A percentile compares a stretch with the other conserved stretches of the same genome.
Conservation (phyloP, 2,329 filamentous ascomycete species). For the Trichoderma harzianum region DNA sequence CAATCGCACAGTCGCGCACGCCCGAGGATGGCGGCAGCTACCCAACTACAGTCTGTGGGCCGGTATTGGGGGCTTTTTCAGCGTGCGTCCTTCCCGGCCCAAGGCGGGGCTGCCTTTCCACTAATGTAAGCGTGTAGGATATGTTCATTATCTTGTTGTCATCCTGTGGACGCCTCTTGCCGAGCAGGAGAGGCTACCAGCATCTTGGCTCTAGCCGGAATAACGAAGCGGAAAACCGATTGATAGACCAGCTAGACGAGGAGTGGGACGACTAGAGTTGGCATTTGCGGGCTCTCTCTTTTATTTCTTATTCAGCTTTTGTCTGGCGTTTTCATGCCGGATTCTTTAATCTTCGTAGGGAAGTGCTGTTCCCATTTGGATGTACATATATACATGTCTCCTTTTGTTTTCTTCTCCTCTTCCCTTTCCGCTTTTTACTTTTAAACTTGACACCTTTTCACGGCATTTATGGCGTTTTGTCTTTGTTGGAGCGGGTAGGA, state of each 20-base stretch:
- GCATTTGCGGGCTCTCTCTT: not conserved
- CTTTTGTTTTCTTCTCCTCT: not conserved
- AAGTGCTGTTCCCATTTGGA: slow-evolving; percentile 9
- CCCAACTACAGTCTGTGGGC: slow-evolving; percentile 95
- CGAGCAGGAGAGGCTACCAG: slow-evolving; percentile 64
- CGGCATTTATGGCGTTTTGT: slow-evolving; percentile 24
- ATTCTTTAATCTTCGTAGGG: not conserved
- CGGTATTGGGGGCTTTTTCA: slow-evolving; percentile 78
- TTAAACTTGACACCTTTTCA: not conserved
- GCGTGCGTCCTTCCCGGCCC: slow-evolving; percentile 46
- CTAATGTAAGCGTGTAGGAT: slow-evolving; percentile 44
- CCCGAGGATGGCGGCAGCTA: slow-evolving; percentile 89
- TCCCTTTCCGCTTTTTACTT: not conserved
- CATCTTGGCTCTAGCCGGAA: slow-evolving; percentile 55
- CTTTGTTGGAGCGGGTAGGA: not conserved
- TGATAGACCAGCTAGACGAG: slow-evolving; percentile 95
- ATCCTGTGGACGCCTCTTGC: slow-evolving; percentile 65
- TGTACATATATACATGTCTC: slow-evolving; percentile 10
- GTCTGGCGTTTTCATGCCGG: not conserved
- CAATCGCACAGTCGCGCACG: slow-evolving; percentile 89
- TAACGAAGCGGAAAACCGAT: slow-evolving; percentile 80
- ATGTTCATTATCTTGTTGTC: slow-evolving; percentile 66
- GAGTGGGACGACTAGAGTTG: slow-evolving; percentile 78
- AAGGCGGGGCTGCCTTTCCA: slow-evolving; percentile 32
- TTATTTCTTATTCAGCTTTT: slow-evolving; percentile 2